Conservation (phyloP, 208 protist genomes). For the Tritrichomonas foetus region DNA sequence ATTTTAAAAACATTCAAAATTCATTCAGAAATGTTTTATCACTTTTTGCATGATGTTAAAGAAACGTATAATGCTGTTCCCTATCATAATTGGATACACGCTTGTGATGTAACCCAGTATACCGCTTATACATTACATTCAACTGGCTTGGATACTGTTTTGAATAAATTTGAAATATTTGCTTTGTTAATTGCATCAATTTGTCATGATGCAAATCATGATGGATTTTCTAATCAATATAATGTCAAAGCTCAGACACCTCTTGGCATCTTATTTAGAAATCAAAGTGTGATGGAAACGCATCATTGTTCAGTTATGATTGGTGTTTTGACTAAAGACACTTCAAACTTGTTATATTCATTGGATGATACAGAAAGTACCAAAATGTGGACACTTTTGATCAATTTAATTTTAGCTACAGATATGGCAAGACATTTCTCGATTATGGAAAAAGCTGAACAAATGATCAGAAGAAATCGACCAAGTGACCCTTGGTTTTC, state of each 20-base stretch:
- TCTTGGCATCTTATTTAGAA: conserved; percentile 69
- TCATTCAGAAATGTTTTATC: background rate
- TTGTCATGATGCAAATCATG: conserved; percentile 90
- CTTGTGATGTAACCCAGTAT: conserved; percentile 64
- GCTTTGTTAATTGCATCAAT: conserved; percentile 72
- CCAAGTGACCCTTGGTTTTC: background rate
- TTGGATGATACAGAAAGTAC: conserved; percentile 47
- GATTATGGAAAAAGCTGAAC: background rate
- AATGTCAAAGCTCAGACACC: conserved; percentile 74
- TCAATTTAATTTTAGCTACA: conserved; percentile 57
- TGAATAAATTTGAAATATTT: conserved; percentile 69
- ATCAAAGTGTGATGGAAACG: conserved; percentile 61
- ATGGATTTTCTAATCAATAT: conserved; percentile 88
- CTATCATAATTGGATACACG: conserved; percentile 68
- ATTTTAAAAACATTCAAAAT: conserved; percentile 42
- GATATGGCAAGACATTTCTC: conserved; percentile 59
- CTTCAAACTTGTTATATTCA: conserved; percentile 46
- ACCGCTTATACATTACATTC: conserved; percentile 51
- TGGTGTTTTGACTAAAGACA: conserved; percentile 37
- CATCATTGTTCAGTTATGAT: conserved; percentile 57
- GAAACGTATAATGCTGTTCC: conserved; percentile 51
- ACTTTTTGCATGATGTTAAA: background rate
- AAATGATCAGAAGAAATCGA: too few relatives aligned
- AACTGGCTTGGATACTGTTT: conserved; percentile 60
- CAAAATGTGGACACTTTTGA: conserved; percentile 51